These are phyloP conservation scores for Leccinum pseudoinsigne DNA, from an alignment of 1,284 basidiomycete species.

Conservation along the genomic window DNA sequence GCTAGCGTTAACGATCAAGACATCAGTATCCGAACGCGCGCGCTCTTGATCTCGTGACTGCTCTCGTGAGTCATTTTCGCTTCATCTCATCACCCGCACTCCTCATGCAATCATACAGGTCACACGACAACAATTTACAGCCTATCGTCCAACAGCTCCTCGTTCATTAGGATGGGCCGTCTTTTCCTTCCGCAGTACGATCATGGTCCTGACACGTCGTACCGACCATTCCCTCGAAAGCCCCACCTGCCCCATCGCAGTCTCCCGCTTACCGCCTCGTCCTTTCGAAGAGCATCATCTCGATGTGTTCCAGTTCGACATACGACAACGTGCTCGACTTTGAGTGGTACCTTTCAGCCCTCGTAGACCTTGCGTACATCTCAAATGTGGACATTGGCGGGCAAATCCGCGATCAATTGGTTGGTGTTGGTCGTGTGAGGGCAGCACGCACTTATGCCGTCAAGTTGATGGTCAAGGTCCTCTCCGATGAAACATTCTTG, in stretches of 20 bases:
- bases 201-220: slow-evolving; percentile 54
- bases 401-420: slow-evolving; percentile 78
- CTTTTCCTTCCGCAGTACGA: slow-evolving; percentile 59
- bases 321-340: slow-evolving; percentile 92
- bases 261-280: slow-evolving; percentile 83
- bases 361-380: slow-evolving; percentile 88
- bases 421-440: slow-evolving; percentile 84
- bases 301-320: slow-evolving; percentile 78
- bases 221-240: slow-evolving; percentile 39
- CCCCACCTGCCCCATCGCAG: slow-evolving; percentile 53
- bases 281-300: slow-evolving; percentile 80
- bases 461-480: slow-evolving; percentile 42
- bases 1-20: slow-evolving; percentile 91
- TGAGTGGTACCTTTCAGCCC: slow-evolving; percentile 95
- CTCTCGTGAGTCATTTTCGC: slow-evolving; percentile 66
- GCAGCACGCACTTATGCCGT: slow-evolving; percentile 77
- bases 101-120: slow-evolving; percentile 49
- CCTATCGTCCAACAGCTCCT: slow-evolving; percentile 88
- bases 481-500: slow-evolving; percentile 77
- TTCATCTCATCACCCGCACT: neutral
- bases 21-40: slow-evolving; percentile 93
- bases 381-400: slow-evolving; percentile 75
- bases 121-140: slow-evolving; percentile 78
- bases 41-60: slow-evolving; percentile 87
- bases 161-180: slow-evolving; percentile 56